Percentiles rank a stretch among this genome's conserved stretches.
phyloP scores from a whole-genome alignment of 768 basidiomycete genomes.

The Cubamyces sp. region DNA sequence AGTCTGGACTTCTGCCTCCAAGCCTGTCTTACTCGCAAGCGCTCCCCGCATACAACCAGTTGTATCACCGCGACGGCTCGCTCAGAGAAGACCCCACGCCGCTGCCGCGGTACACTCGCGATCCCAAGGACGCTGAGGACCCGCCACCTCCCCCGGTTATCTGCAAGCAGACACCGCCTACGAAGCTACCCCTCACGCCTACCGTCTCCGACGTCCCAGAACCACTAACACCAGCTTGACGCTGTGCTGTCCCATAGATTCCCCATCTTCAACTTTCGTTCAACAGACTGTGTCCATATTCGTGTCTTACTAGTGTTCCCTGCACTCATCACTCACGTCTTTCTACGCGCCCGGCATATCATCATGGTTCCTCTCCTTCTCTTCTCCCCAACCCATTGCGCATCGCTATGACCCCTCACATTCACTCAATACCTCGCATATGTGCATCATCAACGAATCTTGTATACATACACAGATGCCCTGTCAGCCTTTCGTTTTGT shows the following conservation, averaged over 20 bases:
- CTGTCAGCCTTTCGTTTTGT: conserved; percentile 11
- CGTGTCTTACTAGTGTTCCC: not conserved
- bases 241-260: not conserved
- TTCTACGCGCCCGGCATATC: conserved; percentile 1
- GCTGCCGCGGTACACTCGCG: conserved; percentile 32
- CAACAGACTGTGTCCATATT: not conserved
- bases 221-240: not conserved
- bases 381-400: not conserved
- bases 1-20: not conserved
- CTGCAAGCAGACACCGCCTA: conserved; percentile 19
- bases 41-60: conserved; percentile 78
- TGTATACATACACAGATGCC: not conserved
- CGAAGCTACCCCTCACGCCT: conserved; percentile 9
- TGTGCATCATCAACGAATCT: not conserved
- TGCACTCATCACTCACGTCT: not conserved
- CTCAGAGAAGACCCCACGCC: conserved; percentile 73
- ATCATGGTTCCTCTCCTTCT: not conserved
- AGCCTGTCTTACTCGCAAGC: conserved; percentile 33
- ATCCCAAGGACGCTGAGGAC: conserved; percentile 11
- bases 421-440: not conserved
- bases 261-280: not conserved
- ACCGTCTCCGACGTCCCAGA: not conserved
- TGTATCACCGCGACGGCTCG: conserved; percentile 76
- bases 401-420: conserved; percentile 6
- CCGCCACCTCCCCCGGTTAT: not conserved